Evolutionary conservation across 176 grass and related monocot genomes (phyloP), one percentile per base, ranked within the genome.

Genomic region (Aegilops sharonensis): DNA sequence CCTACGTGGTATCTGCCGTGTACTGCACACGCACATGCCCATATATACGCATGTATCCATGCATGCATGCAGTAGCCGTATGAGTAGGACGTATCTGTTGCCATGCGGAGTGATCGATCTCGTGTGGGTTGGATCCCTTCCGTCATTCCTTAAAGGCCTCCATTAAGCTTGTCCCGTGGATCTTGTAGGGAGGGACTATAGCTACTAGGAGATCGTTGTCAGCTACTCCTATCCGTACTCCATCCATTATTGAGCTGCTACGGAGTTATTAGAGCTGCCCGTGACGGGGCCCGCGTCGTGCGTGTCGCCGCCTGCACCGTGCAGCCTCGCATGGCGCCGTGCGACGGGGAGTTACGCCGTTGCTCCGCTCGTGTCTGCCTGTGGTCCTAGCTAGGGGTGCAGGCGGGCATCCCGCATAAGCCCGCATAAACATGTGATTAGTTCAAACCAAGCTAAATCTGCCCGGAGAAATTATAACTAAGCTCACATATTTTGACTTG

Each of bases 281-380:
- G 31, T 37, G 66, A 54, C 50, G 42, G 82, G 82, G 17, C 57
- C 87, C 75, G 8, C 27, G 27, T 27, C 39, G 48, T 78, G 39
- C 9, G 64, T 78, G 87, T 34, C 72, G 71, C 34, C 35, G 64
- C 36, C 52, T 54, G 78, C 11, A 3, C 68, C 40, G 85, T 48
- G 50, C 64, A 36, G 7, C 72, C 36, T 48, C 10, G 43, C 72
- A 48, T 78, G 64, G 35, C 35, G 43, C 65, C 9, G 35, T 43
- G 68, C 86, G 62, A 29, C 8, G 35, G 37, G 50, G 72, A 61
- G 73, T 78, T 72, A 71, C 3, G 80, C 64, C 65, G 21, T 84
- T 73, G 65, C 81, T 54, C 30, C 61, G 1, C 32, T 8, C 77
- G 52, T 82, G 65, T 82, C 62, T 64, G 78, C 77, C 68, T 45